These are phyloP conservation scores for Trametes pubescens DNA, from an alignment of 1,284 basidiomycete genomes.

Conservation along the genomic window DNA sequence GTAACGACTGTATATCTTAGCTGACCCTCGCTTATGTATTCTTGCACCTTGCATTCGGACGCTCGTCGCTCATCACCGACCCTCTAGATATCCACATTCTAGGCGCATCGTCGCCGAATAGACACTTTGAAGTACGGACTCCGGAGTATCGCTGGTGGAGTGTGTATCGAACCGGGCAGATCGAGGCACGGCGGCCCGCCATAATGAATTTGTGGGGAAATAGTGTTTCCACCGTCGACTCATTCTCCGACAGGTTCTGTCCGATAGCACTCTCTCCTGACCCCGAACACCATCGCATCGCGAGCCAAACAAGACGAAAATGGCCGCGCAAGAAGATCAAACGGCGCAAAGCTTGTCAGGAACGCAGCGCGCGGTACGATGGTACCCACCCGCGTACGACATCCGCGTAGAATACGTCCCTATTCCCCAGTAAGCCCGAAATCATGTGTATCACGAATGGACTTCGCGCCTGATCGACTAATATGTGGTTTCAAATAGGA, in stretches of 20 bases:
- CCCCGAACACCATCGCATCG: neutral
- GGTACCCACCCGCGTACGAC: slow-evolving; percentile 73
- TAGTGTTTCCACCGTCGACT: neutral
- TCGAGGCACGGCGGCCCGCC: neutral
- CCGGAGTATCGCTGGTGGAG: too few species aligned
- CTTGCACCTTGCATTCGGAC: neutral
- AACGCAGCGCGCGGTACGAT: slow-evolving; percentile 59
- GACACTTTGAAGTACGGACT: too few species aligned
- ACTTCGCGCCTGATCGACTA: neutral
- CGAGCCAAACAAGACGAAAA: neutral
- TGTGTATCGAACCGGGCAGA: too few species aligned
- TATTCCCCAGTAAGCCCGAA: slow-evolving; percentile 57
- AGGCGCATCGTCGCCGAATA: too few species aligned
- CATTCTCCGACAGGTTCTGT: neutral
- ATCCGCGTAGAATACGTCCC: slow-evolving; percentile 68
- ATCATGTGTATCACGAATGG: too few species aligned
- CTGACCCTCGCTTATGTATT: neutral
- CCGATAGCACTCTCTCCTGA: neutral
- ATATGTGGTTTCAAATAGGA: slow-evolving; percentile 47
- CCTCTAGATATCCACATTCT: too few species aligned
- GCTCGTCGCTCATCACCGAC: neutral
- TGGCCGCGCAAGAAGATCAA: neutral
- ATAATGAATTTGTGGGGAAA: neutral
- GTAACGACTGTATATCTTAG: slow-evolving; percentile 2
- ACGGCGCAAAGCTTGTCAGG: slow-evolving; percentile 8